Evolutionary conservation across 2,329 filamentous ascomycete genomes (phyloP), one percentile per base, ranked within the genome.

Genomic region (Mariannaea sp.): DNA sequence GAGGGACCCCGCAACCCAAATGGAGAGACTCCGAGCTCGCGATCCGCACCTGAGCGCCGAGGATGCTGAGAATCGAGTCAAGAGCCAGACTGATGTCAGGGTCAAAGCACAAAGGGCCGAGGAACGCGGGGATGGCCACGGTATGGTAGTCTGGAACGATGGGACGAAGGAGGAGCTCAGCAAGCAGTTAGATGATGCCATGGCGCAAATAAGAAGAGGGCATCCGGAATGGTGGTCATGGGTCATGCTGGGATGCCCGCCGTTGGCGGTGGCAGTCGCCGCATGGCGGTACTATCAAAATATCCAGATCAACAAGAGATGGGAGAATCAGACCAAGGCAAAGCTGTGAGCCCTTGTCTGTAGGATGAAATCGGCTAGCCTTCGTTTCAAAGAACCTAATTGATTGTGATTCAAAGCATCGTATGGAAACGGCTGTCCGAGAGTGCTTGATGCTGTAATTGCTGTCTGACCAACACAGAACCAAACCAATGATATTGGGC

Each of bases 131-230:
- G 70, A 73, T 38, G 84, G 84, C 6, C 81, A 80, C 41, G 93
- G 92, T 0, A 81, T 92, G 3, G 90, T 97, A 27, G 81, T 99
- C 19, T 94, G 90, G 90, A 99, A 99, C 74, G 93, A 97, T 73
- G 84, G 83, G 2, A 84, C 84, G 40, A 86, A 79, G 66, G 85
- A 85, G 29, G 84, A 91, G 57, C 71, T 99, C 67, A 81, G 83
- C 71, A 71, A 68, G 44, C 85, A 90, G 70, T 76, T 97, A 9
- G 78, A 80, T 45, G 77, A 75, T 54, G 88, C 86, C 7, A 84
- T 97, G 75, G 68, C 65, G 4, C 79, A 80, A 55, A 75, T 97
- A 30, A 79, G 77, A 65, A 76, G 66, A 39, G 73, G 75, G 14
- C 94, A 88, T 70, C 90, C 90, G 6, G 73, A 76, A 57, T 95